These are phyloP conservation scores for Gracilaria gracilis DNA, from an alignment of 23 red algal species.

Conservation along the genomic window DNA sequence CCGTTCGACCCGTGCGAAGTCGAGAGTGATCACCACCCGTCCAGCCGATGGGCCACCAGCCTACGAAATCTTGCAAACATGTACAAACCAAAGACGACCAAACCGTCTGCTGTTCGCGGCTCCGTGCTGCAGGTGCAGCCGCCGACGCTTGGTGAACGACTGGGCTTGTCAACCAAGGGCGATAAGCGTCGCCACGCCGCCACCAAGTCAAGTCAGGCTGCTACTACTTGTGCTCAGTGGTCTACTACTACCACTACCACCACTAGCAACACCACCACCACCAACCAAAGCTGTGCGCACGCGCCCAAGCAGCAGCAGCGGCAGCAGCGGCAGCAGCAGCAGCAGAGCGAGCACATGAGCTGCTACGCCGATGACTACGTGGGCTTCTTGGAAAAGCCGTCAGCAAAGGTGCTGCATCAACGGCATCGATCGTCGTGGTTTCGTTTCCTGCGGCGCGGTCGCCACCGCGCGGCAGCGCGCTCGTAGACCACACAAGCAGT, in stretches of 20 bases:
- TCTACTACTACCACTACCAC: too few species aligned
- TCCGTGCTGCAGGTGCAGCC: constrained; percentile 27
- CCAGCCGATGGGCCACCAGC: constrained; percentile 21
- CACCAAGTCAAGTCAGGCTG: background rate
- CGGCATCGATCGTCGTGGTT: constrained; percentile 7
- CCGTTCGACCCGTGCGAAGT: constrained; percentile 8
- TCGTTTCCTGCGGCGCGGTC: constrained; percentile 17
- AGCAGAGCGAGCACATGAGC: background rate
- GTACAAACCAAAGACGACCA: background rate
- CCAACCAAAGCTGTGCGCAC: background rate
- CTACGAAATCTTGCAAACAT: background rate
- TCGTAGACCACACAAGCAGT: too few species aligned
- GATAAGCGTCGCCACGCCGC: background rate
- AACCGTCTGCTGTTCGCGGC: background rate
- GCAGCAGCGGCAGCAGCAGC: background rate
- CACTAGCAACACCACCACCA: too few species aligned
- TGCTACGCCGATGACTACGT: constrained; percentile 31
- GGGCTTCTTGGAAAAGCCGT: constrained; percentile 6
- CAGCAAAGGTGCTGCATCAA: background rate
- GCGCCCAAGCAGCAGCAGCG: background rate
- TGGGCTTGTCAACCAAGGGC: background rate
- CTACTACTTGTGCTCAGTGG: too few species aligned
- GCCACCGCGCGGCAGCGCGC: background rate
- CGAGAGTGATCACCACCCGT: background rate
- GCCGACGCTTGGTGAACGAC: constrained; percentile 18